Conservation (phyloP, 495 filamentous ascomycete species). For the Diplogelasinospora grovesii region DNA sequence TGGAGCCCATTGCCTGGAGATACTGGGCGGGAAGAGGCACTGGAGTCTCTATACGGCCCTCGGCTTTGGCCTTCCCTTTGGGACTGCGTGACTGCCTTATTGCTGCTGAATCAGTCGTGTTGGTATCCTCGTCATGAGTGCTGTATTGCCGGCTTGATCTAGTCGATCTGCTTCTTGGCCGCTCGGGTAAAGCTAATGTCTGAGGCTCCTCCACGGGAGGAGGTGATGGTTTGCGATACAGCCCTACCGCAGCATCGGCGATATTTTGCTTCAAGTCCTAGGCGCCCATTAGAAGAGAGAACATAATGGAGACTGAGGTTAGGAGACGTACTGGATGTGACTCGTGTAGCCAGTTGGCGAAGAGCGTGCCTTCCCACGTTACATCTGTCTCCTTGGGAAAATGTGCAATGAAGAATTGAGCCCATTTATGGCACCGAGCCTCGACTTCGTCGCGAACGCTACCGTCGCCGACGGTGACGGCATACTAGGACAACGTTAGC, state of each 20-base stretch:
- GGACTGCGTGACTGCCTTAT: constrained; percentile 7
- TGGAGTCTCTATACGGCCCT: constrained; percentile 1
- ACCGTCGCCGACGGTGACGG: constrained; percentile 35
- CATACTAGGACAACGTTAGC: constrained; percentile 28
- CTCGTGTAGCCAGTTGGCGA: constrained; percentile 28
- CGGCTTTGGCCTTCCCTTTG: constrained; percentile 9
- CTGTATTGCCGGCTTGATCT: constrained; percentile 6
- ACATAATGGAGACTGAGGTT: no score
- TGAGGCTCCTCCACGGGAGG: no score
- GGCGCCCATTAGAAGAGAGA: not conserved
- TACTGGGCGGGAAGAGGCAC: not conserved
- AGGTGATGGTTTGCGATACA: no score
- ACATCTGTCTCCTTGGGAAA: constrained; percentile 29
- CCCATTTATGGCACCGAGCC: constrained; percentile 28
- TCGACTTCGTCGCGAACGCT: constrained; percentile 32
- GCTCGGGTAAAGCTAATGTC: not conserved
- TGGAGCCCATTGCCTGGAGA: not conserved
- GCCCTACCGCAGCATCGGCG: constrained; percentile 5
- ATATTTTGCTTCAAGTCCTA: constrained; percentile 13
- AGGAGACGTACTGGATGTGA: constrained; percentile 26
- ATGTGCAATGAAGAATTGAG: constrained; percentile 35
- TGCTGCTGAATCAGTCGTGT: constrained; percentile 4
- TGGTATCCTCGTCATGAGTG: constrained; percentile 4
- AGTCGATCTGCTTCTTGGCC: constrained; percentile 8
- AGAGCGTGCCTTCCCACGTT: constrained; percentile 27